Percentiles rank a stretch among this genome's conserved stretches.
phyloP scores from a whole-genome alignment of 768 basidiomycete genomes.

The Mycena kentingensis region DNA sequence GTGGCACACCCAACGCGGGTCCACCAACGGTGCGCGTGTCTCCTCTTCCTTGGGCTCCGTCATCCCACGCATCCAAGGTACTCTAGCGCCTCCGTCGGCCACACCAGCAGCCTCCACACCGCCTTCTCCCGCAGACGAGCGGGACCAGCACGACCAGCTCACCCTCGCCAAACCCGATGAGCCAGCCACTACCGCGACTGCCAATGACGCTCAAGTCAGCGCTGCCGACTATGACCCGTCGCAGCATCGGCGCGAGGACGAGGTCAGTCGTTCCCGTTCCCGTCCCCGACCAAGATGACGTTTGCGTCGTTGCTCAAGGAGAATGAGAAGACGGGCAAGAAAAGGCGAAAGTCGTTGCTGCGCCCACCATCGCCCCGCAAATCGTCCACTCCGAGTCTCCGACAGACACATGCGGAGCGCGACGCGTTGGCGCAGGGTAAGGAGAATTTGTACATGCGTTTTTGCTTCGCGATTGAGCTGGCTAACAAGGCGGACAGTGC shows the following conservation, averaged over 20 bases:
- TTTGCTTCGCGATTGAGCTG: neutral
- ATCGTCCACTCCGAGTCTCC: conserved; percentile 76
- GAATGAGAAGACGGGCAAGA: conserved; percentile 56
- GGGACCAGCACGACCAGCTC: conserved; percentile 14
- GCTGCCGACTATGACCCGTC: no score
- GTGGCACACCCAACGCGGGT: conserved; percentile 46
- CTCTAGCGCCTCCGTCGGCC: no score
- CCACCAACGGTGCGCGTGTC: no score
- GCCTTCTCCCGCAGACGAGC: conserved; percentile 20
- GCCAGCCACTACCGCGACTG: no score
- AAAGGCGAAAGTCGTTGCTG: conserved; percentile 2
- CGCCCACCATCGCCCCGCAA: conserved; percentile 2
- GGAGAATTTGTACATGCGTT: conserved; percentile 53
- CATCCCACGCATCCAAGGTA: no score
- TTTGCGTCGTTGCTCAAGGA: conserved; percentile 47
- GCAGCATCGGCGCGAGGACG: conserved; percentile 83
- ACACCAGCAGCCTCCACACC: no score
- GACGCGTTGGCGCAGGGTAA: conserved; percentile 40
- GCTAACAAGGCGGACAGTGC: conserved; percentile 45
- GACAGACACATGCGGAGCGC: no score
- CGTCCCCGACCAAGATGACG: conserved; percentile 76
- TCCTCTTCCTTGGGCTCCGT: conserved; percentile 51
- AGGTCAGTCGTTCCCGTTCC: conserved; percentile 58
- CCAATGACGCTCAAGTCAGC: no score
- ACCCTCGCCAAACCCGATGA: no score